Percentiles rank a stretch among this genome's conserved stretches.
Evolutionary conservation across 2,329 filamentous ascomycete genomes (phyloP).

Genomic region (Pseudogymnoascus verrucosus): DNA sequence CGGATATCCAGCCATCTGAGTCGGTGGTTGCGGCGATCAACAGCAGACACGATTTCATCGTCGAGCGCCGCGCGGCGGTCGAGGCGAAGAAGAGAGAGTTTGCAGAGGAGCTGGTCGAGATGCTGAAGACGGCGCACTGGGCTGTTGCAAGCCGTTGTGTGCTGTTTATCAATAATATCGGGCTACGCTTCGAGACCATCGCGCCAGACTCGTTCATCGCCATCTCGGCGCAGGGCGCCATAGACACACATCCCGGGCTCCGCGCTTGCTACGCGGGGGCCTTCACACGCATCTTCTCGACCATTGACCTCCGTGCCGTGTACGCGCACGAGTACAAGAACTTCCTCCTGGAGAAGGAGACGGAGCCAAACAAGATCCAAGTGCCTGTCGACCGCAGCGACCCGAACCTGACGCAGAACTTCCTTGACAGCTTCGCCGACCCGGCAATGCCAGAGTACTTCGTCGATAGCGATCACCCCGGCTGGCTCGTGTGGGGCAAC

Average conservation of each 20-base stretch:
- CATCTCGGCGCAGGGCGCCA: slow-evolving; percentile 71
- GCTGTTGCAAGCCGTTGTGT: slow-evolving; percentile 87
- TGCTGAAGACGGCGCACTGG: slow-evolving; percentile 81
- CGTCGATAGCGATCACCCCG: slow-evolving; percentile 84
- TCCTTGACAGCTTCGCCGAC: slow-evolving; percentile 68
- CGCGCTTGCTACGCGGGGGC: slow-evolving; percentile 74
- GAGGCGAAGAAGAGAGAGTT: slow-evolving; percentile 77
- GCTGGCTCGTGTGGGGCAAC: slow-evolving; percentile 94
- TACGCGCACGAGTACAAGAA: slow-evolving; percentile 83
- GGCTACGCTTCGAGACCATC: slow-evolving; percentile 83
- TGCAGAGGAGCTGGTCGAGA: slow-evolving; percentile 70
- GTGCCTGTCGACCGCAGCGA: slow-evolving; percentile 69
- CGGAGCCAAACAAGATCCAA: slow-evolving; percentile 66
- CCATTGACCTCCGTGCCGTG: slow-evolving; percentile 76
- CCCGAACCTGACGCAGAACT: slow-evolving; percentile 68
- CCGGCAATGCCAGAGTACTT: slow-evolving; percentile 72
- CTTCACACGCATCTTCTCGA: slow-evolving; percentile 68
- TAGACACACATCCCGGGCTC: slow-evolving; percentile 83
- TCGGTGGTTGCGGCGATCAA: slow-evolving; percentile 45
- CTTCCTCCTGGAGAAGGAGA: slow-evolving; percentile 74
- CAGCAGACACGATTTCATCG: slow-evolving; percentile 64
- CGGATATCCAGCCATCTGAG: slow-evolving; percentile 63
- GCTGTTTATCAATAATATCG: slow-evolving; percentile 83
- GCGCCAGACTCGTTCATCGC: slow-evolving; percentile 76
- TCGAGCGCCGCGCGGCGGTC: slow-evolving; percentile 65